Evolutionary conservation across 192 early-diverging fungal species (phyloP), one percentile per base, ranked within the genome.

Genomic region (Backusella mclennaniae): DNA sequence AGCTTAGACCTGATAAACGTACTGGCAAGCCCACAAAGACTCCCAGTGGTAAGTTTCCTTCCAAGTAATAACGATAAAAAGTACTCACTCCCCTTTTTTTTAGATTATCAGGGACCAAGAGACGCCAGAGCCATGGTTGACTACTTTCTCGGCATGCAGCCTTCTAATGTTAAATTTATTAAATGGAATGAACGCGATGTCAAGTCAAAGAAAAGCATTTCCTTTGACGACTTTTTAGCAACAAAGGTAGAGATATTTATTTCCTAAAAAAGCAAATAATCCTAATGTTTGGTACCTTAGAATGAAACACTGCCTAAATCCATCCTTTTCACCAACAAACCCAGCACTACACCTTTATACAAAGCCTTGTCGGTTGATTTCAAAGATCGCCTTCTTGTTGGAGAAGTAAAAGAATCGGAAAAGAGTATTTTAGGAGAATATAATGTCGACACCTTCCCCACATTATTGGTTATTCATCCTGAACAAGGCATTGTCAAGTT

Each of bases 361-460:
- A 96, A 95, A 79, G 94, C 94, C 26, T 75, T 99, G 15, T 93
- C 94, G 9, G 88, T 92, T 33, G 92, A 93, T 70, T 93, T 93
- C 80, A 59, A 88, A 73, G 82, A 89, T 74, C 85, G 87, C 26
- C 82, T 97, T 76, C 49, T 85, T 29, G 89, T 97, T 71, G 96
- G 91, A 0, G 93, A 95, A 66, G 89, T 95, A 17, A 83, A 86
- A 36, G 78, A 85, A 9, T 82, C 90, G 1, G 89, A 86, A 21
- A 75, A 78, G 44, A 82, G 82, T 2, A 74, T 89, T 26, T 26
- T 91, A 35, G 84, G 85, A 7, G 86, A 85, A 42, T 86, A 92
- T 59, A 86, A 89, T 35, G 77, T 96, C 6, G 76, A 85, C 1
- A 78, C 68, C 6, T 88, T 93, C 36, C 97, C 97, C 7, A 85